Evolutionary conservation across 345 rosid genomes (phyloP), one percentile per base, ranked within the genome.

Genomic region (Boechera divaricarpa): DNA sequence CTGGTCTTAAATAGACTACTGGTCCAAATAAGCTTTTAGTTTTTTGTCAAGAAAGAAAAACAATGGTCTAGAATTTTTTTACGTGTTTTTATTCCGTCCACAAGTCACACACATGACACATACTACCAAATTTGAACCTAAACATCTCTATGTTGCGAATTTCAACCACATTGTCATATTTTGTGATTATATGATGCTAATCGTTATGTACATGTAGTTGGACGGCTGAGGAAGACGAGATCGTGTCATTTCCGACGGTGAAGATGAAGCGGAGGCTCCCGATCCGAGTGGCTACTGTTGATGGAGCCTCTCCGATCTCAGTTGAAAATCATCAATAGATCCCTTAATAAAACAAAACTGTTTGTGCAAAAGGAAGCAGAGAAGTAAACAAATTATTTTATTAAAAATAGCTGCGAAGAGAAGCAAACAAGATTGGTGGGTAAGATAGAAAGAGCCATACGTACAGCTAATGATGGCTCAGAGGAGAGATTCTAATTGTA

Each of bases 221-320:
- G 96, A 76, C 71, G 10, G 89, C 93, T 38, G 85, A 86, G 54
- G 72, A 81, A 33, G 96, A 90, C 45, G 84, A 82, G 59, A 81
- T 88, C 8, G 81, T 87, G 26, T 82, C 87, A 83, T 90, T 91
- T 63, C 96, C 90, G 3, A 91, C 92, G 0, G 91, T 88, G 7
- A 87, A 69, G 79, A 85, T 91, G 90, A 89, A 84, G 84, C 81
- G 83, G 74, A 87, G 81, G 83, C 83, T 88, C 55, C 91, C 93
- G 7, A 84, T 91, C 77, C 81, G 61, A 35, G 85, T 90, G 47
- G 42, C 81, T 15, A 78, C 83, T 0, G 33, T 86, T 28, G 48
- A 64, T 41, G n/a, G 16, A 21, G 41, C 35, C 52, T 38, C 61
- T 39, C 67, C 29, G 5, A 35, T 65, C 57, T 44, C 45, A 41